Base-by-base conservation (phyloP, 164 flowering plant species). In the Protea cynaroides region DNA sequence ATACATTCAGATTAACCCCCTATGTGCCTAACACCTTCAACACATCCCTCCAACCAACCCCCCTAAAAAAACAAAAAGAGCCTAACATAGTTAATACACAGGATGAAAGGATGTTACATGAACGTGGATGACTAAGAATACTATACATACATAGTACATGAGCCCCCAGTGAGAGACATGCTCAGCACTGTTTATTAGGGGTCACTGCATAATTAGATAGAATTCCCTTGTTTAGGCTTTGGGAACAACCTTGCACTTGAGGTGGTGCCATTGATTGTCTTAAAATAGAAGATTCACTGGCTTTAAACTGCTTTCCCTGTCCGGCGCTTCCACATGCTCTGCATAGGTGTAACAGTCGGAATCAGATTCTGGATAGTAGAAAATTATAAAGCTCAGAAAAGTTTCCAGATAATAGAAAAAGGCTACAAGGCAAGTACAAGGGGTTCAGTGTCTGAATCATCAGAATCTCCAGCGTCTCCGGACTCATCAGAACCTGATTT, bases 361-460 rank as follows among this genome's bases (percentile, higher is more conserved):
- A 49, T 50, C 29, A 59, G 51, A 64, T 43, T 56, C 43, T 15
- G 21, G n/a, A 25, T 21, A n/a, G 7, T 1, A 58, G 22, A 22
- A 38, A 37, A 17, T 13, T 29, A 17, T 3, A 47, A 21, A 29
- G 34, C 25, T 52, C 43, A 11, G 7, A 18, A 40, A 8, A 24
- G 19, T 25, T 36, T 69, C 5, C 34, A 29, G 5, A 60, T 15
- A 65, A 22, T 10, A 10, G 56, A 18, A 25, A 29, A 55, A n/a
- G n/a, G 60, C 22, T 34, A 1, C 34, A 65, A 68, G 65, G 55
- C 34, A 57, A 65, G 63, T 83, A 89, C 96, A 62, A 92, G 92
- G 69, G 91, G 89, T 79, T 84, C 94, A 63, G 86, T 85, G 56
- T 89, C 98, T 22, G 96, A 81, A 58, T 76, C 65, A 62, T 70